These are phyloP conservation scores for Colletotrichum sp. DNA, from an alignment of 2,329 filamentous ascomycete species.

Conservation along the genomic window DNA sequence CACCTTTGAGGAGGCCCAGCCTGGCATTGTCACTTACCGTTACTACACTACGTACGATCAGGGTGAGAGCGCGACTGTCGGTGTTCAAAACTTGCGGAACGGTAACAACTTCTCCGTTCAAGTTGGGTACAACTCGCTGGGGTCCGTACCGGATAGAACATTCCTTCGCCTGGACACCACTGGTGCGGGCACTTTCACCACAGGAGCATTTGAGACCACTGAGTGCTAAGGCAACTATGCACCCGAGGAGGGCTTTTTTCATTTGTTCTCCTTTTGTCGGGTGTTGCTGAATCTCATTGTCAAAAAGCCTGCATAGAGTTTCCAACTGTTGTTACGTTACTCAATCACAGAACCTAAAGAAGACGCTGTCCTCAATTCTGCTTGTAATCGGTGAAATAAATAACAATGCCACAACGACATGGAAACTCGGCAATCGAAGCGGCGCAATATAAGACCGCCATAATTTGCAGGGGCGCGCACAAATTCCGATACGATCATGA, in stretches of 20 bases:
- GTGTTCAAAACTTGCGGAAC: neutral
- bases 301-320: no score
- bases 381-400: no score
- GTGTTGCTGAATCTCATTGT: no score
- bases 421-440: no score
- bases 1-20: neutral
- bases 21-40: neutral
- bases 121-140: neutral
- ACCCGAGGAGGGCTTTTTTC: no score
- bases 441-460: neutral
- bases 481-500: neutral
- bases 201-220: neutral
- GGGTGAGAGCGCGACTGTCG: neutral
- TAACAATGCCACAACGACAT: no score
- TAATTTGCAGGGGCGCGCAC: neutral
- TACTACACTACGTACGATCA: neutral
- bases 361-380: no score
- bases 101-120: neutral
- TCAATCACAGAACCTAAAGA: no score
- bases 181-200: neutral
- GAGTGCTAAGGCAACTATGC: no score
- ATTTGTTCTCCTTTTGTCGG: no score
- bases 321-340: no score
- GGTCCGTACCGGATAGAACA: neutral
- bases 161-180: neutral